Evolutionary conservation across 257 asterid genomes (phyloP).

Genomic region (Solanum sejunctum): DNA sequence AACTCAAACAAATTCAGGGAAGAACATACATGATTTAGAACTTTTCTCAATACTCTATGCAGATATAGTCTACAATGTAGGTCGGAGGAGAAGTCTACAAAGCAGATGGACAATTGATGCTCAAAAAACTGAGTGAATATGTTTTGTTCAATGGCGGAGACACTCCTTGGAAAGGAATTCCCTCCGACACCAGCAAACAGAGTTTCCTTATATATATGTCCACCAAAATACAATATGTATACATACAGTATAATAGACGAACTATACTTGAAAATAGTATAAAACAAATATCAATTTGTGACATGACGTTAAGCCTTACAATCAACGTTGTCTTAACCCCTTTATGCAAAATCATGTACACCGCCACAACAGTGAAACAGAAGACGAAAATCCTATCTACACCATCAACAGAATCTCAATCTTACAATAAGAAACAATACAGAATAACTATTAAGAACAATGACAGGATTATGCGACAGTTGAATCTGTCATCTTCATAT

Average conservation of each 20-base stretch:
- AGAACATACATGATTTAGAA: not conserved
- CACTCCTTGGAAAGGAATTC: too few species aligned
- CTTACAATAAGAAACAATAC: not conserved
- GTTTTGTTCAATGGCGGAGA: not conserved
- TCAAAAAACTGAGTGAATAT: not conserved
- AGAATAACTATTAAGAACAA: not conserved
- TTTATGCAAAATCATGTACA: not conserved
- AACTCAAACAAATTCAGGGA: not conserved
- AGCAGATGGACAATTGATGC: not conserved
- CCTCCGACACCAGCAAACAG: not conserved
- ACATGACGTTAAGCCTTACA: not conserved
- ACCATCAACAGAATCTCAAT: not conserved
- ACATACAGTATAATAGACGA: not conserved
- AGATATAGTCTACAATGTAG: not conserved
- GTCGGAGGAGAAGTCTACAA: not conserved
- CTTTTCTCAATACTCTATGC: not conserved
- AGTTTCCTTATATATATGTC: not conserved
- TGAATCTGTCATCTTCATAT: not conserved
- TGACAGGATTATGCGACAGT: not conserved
- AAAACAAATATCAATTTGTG: not conserved
- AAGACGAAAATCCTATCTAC: not conserved
- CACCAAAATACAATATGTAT: not conserved
- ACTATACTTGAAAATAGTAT: not conserved
- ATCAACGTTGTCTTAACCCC: not conserved
- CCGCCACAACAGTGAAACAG: not conserved